A percentile compares a stretch with the other conserved stretches of the same genome.
Conservation (phyloP, 805 yeast species). For the Ogataea saltuana region DNA sequence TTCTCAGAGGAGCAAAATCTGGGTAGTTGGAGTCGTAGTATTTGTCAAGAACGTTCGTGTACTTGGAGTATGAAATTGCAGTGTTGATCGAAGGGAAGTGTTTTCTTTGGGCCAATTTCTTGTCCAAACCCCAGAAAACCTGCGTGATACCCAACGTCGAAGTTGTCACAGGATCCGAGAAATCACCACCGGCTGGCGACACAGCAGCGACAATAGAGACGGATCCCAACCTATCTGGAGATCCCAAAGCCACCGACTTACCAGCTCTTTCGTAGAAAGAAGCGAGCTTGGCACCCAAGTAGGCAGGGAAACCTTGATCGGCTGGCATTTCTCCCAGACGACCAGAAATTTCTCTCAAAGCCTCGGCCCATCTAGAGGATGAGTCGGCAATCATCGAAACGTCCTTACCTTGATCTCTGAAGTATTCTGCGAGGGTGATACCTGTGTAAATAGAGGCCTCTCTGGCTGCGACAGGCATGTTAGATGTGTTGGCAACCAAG, state of each 20-base stretch:
- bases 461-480: conserved; percentile 99
- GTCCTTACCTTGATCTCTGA: conserved; percentile 99
- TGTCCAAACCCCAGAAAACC: conserved; percentile 99
- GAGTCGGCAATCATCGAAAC: conserved; percentile 99
- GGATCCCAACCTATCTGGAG: conserved; percentile 95
- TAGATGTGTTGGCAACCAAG: conserved; percentile 96
- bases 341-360: conserved; percentile 99
- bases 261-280: conserved; percentile 99
- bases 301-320: conserved; percentile 99
- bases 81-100: conserved; percentile 99
- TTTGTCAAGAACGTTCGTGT: conserved; percentile 81
- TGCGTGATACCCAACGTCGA: conserved; percentile 99
- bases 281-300: conserved; percentile 97
- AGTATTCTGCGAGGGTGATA: conserved; percentile 97
- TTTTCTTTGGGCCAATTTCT: conserved; percentile 98
- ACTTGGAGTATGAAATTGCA: conserved; percentile 93
- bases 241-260: conserved; percentile 90
- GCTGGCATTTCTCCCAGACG: conserved; percentile 99
- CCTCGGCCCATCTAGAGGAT: conserved; percentile 99
- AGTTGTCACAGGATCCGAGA: conserved; percentile 99
- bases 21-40: conserved; percentile 86
- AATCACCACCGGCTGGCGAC: conserved; percentile 99
- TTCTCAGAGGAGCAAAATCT: conserved; percentile 88
- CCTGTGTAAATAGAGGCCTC: conserved; percentile 99
- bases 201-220: conserved; percentile 99